Percentiles rank a stretch among this genome's conserved stretches.
These are phyloP conservation scores for Debaryomycetaceae sp. DNA, from an alignment of 1,139 yeast species.

Conservation along the genomic window DNA sequence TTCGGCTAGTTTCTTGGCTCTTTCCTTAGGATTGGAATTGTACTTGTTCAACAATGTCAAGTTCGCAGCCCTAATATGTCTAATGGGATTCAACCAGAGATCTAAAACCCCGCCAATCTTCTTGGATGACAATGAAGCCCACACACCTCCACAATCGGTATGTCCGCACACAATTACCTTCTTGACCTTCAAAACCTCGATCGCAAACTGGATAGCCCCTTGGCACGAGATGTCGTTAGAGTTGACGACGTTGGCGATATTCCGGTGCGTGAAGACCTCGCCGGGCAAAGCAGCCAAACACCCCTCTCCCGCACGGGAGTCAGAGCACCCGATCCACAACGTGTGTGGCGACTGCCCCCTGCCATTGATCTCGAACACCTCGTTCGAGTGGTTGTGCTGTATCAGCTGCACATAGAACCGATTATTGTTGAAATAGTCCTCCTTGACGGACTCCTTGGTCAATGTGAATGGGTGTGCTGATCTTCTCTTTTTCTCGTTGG, in stretches of 20 bases:
- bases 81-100: conserved; percentile 71
- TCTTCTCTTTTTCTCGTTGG: conserved; percentile 8
- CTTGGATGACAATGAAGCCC: conserved; percentile 75
- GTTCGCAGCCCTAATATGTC: conserved; percentile 66
- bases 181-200: conserved; percentile 78
- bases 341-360: conserved; percentile 92
- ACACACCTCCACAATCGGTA: conserved; percentile 94
- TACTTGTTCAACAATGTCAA: conserved; percentile 41
- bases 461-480: conserved; percentile 52
- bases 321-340: conserved; percentile 94
- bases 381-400: conserved; percentile 55
- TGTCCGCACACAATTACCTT: conserved; percentile 95
- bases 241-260: conserved; percentile 79
- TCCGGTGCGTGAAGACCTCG: conserved; percentile 89
- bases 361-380: conserved; percentile 65
- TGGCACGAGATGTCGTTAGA: conserved; percentile 73
- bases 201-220: conserved; percentile 87
- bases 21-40: conserved; percentile 48
- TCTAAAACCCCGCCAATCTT: conserved; percentile 73
- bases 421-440: conserved; percentile 69
- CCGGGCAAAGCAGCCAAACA: conserved; percentile 86
- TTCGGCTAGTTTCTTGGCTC: conserved; percentile 68
- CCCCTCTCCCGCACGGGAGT: conserved; percentile 83
- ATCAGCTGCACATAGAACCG: conserved; percentile 61
- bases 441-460: conserved; percentile 52